Conservation (phyloP, 176 grass and related monocot genomes). For the Neostapfia colusana region DNA sequence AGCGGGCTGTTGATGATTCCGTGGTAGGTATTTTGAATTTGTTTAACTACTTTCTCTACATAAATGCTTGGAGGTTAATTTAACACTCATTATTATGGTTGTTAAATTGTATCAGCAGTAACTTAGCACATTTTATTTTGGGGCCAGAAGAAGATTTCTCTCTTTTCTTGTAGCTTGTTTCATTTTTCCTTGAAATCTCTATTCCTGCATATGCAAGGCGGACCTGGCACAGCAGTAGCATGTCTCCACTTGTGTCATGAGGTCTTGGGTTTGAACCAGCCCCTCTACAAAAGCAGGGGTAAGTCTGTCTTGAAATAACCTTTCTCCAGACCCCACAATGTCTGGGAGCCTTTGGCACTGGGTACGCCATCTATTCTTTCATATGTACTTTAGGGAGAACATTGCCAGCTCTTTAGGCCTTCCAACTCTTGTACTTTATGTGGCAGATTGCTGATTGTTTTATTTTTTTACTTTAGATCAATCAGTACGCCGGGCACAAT, state of each 20-base stretch:
- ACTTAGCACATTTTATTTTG: conserved; percentile 15
- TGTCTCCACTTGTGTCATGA: no score
- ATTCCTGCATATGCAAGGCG: not conserved
- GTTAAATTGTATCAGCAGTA: not conserved
- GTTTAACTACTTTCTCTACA: conserved; percentile 6
- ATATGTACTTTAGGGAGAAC: conserved; percentile 2
- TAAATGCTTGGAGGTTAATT: conserved; percentile 17
- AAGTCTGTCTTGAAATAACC: no score
- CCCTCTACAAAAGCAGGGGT: no score
- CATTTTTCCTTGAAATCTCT: not conserved
- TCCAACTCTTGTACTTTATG: conserved; percentile 9
- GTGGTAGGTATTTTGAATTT: conserved; percentile 48
- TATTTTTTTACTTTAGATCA: conserved; percentile 58
- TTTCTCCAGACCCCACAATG: no score
- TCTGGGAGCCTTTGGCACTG: no score
- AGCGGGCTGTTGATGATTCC: conserved; percentile 78
- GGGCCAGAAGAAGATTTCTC: not conserved
- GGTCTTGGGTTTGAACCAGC: no score
- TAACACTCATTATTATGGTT: not conserved
- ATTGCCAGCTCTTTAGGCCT: not conserved
- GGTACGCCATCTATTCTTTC: no score
- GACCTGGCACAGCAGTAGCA: no score
- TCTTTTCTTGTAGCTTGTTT: not conserved
- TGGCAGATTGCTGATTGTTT: conserved; percentile 10
- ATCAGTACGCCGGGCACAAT: conserved; percentile 80